Conservation (phyloP, 78 protist species). For the Bodo saltans region DNA sequence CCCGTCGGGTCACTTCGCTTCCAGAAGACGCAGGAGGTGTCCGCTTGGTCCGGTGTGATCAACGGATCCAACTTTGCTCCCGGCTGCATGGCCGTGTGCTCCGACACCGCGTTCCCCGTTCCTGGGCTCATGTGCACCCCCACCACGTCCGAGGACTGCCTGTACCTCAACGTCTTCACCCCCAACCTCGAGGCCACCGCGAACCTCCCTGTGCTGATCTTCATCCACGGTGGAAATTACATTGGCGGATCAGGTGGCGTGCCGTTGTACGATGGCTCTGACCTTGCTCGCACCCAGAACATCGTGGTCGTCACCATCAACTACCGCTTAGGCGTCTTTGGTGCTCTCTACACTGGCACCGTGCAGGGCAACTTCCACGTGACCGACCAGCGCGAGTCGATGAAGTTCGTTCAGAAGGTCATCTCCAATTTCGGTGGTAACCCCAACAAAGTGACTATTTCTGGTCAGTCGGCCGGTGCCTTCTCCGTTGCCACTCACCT, state of each 20-base stretch:
- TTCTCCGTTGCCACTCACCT: slow-evolving; percentile 6
- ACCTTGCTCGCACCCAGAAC: not conserved
- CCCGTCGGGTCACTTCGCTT: slow-evolving; percentile 36
- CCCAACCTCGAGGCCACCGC: slow-evolving; percentile 4
- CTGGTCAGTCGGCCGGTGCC: slow-evolving; percentile 49
- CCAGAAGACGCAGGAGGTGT: not conserved
- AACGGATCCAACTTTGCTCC: not conserved
- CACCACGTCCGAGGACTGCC: slow-evolving; percentile 38
- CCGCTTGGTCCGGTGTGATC: not conserved
- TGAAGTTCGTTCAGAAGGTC: slow-evolving; percentile 29
- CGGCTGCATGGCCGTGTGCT: not conserved
- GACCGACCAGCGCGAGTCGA: slow-evolving; percentile 37
- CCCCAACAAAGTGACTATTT: slow-evolving; percentile 32
- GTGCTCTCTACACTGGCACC: slow-evolving; percentile 9
- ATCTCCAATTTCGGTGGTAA: slow-evolving; percentile 43
- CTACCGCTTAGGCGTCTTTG: slow-evolving; percentile 54
- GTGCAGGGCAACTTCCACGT: slow-evolving; percentile 23
- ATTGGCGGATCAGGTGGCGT: not conserved
- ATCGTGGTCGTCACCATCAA: slow-evolving; percentile 52
- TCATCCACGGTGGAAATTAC: slow-evolving; percentile 34
- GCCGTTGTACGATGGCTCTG: not conserved
- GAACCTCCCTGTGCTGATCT: slow-evolving; percentile 30
- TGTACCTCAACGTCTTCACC: slow-evolving; percentile 37
- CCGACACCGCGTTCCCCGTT: not conserved
- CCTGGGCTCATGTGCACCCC: not conserved